A percentile compares a stretch with the other conserved stretches of the same genome.
Evolutionary conservation across 768 basidiomycete genomes (phyloP).

Genomic region (Piloderma croceum): DNA sequence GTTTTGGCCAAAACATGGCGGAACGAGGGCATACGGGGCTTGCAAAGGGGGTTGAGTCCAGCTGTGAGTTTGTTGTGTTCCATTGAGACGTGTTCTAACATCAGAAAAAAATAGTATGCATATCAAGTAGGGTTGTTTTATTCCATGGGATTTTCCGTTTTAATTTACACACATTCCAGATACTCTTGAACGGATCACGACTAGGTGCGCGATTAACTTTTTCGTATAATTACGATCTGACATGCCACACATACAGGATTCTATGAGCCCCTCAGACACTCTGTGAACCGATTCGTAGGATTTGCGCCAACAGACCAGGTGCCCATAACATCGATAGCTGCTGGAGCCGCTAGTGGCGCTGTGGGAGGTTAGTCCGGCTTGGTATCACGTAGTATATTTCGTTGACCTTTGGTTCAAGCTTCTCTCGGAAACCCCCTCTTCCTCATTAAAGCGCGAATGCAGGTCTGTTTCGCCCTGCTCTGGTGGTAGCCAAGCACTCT

Average conservation of each 20-base stretch:
- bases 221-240: slow-evolving; percentile 5
- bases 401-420: slow-evolving; percentile 34
- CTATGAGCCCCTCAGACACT: slow-evolving; percentile 84
- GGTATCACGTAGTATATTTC: neutral
- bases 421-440: slow-evolving; percentile 86
- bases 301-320: slow-evolving; percentile 57
- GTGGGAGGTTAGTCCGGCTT: slow-evolving; percentile 64
- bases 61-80: slow-evolving; percentile 52
- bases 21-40: slow-evolving; percentile 85
- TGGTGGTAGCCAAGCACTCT: slow-evolving; percentile 1
- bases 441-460: slow-evolving; percentile 96
- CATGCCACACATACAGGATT: slow-evolving; percentile 74
- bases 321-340: slow-evolving; percentile 70
- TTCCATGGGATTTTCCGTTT: neutral
- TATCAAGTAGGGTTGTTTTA: slow-evolving; percentile 61
- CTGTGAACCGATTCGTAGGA: slow-evolving; percentile 66
- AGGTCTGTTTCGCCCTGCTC: slow-evolving; percentile 40
- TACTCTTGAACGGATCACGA: slow-evolving; percentile 87
- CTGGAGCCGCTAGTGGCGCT: slow-evolving; percentile 86
- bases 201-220: slow-evolving; percentile 46
- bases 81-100: slow-evolving; percentile 6
- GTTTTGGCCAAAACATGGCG: slow-evolving; percentile 82
- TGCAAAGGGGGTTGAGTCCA: slow-evolving; percentile 87
- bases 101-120: slow-evolving; percentile 53
- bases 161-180: slow-evolving; percentile 37